These are phyloP conservation scores for Hymenoscyphus fraxineus DNA, from an alignment of 2,329 filamentous ascomycete species.

Conservation along the genomic window DNA sequence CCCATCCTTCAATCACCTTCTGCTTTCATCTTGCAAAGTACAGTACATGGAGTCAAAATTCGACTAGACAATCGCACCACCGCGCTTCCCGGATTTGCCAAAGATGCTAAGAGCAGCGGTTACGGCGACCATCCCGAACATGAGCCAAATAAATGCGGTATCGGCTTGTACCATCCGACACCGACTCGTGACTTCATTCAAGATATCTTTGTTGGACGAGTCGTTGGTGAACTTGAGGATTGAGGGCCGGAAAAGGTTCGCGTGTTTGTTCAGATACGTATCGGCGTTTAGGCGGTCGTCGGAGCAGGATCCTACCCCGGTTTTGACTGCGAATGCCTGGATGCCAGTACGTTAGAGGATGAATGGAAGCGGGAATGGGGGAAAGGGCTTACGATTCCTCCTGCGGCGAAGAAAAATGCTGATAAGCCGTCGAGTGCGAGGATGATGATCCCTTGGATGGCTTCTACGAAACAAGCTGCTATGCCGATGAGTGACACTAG, in stretches of 20 bases:
- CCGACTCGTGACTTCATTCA: slow-evolving; percentile 14
- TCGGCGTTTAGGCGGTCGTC: slow-evolving; percentile 5
- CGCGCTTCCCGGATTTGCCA: slow-evolving; percentile 18
- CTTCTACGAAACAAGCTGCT: slow-evolving; percentile 24
- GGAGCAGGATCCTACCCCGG: slow-evolving; percentile 26
- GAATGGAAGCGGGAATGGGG: neutral
- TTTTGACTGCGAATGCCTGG: slow-evolving; percentile 28
- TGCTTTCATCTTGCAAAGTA: neutral
- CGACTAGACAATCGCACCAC: slow-evolving; percentile 24
- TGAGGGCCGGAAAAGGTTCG: slow-evolving; percentile 14
- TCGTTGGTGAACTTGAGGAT: slow-evolving; percentile 9
- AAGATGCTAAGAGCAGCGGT: slow-evolving; percentile 21
- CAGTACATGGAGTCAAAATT: neutral
- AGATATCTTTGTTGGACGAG: neutral
- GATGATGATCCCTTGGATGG: slow-evolving; percentile 25
- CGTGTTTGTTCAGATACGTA: slow-evolving; percentile 11
- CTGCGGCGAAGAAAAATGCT: slow-evolving; percentile 29
- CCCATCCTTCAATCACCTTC: neutral
- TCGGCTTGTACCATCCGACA: slow-evolving; percentile 26
- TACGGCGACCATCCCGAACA: slow-evolving; percentile 19
- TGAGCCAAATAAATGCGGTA: slow-evolving; percentile 29
- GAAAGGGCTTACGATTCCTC: slow-evolving; percentile 26
- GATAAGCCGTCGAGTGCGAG: slow-evolving; percentile 26
- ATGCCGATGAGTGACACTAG: slow-evolving; percentile 24
- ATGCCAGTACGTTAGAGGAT: slow-evolving; percentile 1